phyloP scores from a whole-genome alignment of 148 eudicot genomes.

The Rhododendron ferrugineum region DNA sequence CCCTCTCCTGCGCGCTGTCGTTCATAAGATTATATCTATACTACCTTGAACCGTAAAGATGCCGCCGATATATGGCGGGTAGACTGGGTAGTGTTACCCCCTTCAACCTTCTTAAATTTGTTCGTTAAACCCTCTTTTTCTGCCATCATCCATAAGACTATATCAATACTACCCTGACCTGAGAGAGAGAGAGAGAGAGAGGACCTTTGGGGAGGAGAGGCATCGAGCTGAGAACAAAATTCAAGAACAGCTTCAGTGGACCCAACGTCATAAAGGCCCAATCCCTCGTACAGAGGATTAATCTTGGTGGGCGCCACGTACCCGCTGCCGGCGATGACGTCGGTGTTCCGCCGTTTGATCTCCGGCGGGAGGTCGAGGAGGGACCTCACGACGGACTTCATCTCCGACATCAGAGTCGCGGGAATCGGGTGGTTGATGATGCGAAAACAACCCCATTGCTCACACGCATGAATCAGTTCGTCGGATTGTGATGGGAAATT shows the following conservation, averaged over 20 bases:
- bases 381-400: slow-evolving; percentile 29
- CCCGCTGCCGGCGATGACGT: slow-evolving; percentile 42
- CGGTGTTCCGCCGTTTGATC: slow-evolving; percentile 34
- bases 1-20: too few relatives aligned
- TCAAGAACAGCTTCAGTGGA: slow-evolving; percentile 21
- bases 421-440: slow-evolving; percentile 37
- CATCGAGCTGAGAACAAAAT: slow-evolving; percentile 42
- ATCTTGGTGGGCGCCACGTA: slow-evolving; percentile 29
- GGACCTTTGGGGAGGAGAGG: slow-evolving; percentile 39
- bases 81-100: too few relatives aligned
- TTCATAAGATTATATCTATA: too few relatives aligned
- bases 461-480: slow-evolving; percentile 29
- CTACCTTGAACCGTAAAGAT: too few relatives aligned
- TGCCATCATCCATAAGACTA: too few relatives aligned
- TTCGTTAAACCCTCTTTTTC: neutral
- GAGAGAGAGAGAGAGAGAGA: neutral
- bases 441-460: slow-evolving; percentile 47
- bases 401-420: slow-evolving; percentile 31
- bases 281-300: slow-evolving; percentile 47
- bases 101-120: too few relatives aligned
- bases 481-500: slow-evolving; percentile 7
- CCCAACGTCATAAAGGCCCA: slow-evolving; percentile 43
- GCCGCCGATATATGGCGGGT: too few relatives aligned
- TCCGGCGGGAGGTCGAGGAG: slow-evolving; percentile 45
- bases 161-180: too few relatives aligned